These are phyloP conservation scores for Toxicodendron radicans DNA, from an alignment of 345 rosid species.

Conservation along the genomic window DNA sequence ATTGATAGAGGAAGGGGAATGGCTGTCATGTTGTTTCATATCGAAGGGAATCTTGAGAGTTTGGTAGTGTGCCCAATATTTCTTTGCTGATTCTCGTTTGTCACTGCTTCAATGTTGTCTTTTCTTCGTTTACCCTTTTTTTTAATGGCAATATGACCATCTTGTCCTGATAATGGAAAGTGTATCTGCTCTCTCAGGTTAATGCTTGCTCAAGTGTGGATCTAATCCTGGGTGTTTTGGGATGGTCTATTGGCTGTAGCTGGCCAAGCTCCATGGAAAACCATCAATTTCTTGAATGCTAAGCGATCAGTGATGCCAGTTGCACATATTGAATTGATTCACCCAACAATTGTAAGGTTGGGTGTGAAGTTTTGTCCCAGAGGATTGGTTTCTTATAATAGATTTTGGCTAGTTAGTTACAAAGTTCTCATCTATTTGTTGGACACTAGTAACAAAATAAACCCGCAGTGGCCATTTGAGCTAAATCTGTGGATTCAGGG, in stretches of 20 bases:
- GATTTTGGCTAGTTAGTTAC: conserved; percentile 23
- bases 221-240: conserved; percentile 79
- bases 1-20: conserved; percentile 86
- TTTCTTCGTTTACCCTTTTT: background rate
- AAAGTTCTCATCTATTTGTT: conserved; percentile 37
- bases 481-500: conserved; percentile 40
- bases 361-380: conserved; percentile 58
- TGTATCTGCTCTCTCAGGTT: conserved; percentile 43
- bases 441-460: conserved; percentile 30
- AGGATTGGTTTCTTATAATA: conserved; percentile 18
- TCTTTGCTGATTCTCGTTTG: conserved; percentile 6
- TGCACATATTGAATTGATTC: conserved; percentile 12
- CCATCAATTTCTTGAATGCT: conserved; percentile 64
- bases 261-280: conserved; percentile 63
- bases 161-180: background rate
- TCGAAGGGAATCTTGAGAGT: conserved; percentile 70
- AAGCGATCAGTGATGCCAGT: conserved; percentile 17
- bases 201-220: conserved; percentile 76
- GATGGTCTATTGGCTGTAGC: conserved; percentile 96
- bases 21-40: conserved; percentile 87
- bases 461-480: conserved; percentile 42
- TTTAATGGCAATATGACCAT: background rate
- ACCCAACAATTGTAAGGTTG: conserved; percentile 37
- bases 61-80: conserved; percentile 49
- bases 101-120: background rate